Evolutionary conservation across 768 basidiomycete species (phyloP).

Genomic region (Mycena albidolilacea): DNA sequence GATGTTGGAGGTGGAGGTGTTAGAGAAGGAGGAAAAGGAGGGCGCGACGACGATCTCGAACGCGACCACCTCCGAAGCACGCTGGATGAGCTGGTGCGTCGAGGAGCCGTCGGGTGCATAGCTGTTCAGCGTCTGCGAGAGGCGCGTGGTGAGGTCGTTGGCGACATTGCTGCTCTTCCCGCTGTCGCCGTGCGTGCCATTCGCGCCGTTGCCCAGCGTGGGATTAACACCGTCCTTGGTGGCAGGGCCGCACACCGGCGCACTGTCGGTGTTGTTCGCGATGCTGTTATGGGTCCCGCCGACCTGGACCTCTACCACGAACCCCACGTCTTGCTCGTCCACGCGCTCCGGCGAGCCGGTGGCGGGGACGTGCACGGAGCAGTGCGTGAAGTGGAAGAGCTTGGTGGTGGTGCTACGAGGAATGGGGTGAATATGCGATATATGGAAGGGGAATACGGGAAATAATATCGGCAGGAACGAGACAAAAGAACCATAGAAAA

Average conservation of each 20-base stretch:
- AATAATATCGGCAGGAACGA: too few species aligned
- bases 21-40: too few species aligned
- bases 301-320: slow-evolving; percentile 68
- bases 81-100: slow-evolving; percentile 70
- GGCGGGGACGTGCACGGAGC: slow-evolving; percentile 45
- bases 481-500: background rate
- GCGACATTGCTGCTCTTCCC: slow-evolving; percentile 3
- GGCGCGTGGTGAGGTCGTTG: slow-evolving; percentile 73
- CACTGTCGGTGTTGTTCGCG: too few species aligned
- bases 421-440: background rate
- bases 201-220: too few species aligned
- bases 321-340: slow-evolving; percentile 51
- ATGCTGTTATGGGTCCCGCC: too few species aligned
- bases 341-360: slow-evolving; percentile 39
- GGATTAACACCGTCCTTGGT: too few species aligned
- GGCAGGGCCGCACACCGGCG: too few species aligned
- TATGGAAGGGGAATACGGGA: too few species aligned
- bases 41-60: slow-evolving; percentile 59
- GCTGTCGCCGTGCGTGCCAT: too few species aligned
- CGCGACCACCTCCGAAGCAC: slow-evolving; percentile 74
- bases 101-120: slow-evolving; percentile 49
- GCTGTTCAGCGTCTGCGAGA: slow-evolving; percentile 58
- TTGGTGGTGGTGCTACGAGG: background rate
- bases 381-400: slow-evolving; percentile 35
- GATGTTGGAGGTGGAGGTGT: too few species aligned